Conservation (phyloP, 2,329 filamentous ascomycete species). For the Juglanconis sp. region DNA sequence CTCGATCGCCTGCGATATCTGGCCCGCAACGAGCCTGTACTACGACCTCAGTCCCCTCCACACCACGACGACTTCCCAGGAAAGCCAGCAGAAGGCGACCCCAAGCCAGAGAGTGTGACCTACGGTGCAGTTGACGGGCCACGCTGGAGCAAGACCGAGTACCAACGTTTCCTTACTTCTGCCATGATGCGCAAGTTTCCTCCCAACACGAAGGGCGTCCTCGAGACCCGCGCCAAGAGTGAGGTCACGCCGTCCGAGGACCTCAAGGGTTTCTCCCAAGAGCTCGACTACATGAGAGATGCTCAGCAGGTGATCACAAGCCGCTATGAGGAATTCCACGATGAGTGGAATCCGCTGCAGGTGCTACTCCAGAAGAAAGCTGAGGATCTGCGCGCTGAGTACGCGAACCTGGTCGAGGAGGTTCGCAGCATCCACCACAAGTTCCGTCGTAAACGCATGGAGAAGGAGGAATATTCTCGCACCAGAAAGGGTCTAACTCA, state of each 20-base stretch:
- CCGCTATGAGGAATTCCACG: constrained; percentile 1
- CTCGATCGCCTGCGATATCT: not conserved
- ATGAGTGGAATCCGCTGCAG: not conserved
- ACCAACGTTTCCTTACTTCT: too few species aligned
- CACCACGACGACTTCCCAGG: constrained; percentile 6
- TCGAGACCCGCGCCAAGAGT: constrained; percentile 1
- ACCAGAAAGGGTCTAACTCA: not conserved
- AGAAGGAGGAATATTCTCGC: not conserved
- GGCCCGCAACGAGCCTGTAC: not conserved
- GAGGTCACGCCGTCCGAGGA: not conserved
- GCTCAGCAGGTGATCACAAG: not conserved
- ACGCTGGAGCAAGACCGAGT: not conserved
- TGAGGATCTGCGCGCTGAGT: not conserved
- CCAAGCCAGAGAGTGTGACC: not conserved
- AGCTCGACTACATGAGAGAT: not conserved
- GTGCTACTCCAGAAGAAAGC: not conserved
- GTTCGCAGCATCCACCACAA: not conserved
- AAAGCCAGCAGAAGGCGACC: not conserved
- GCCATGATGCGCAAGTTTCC: constrained; percentile 1
- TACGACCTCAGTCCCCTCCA: not conserved
- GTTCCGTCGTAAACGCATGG: not conserved
- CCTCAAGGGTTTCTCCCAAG: not conserved
- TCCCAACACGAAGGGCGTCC: constrained; percentile 1
- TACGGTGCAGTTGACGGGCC: not conserved
- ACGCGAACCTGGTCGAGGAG: not conserved